Conservation (phyloP, 495 filamentous ascomycete genomes). For the Acidiella bohemica region DNA sequence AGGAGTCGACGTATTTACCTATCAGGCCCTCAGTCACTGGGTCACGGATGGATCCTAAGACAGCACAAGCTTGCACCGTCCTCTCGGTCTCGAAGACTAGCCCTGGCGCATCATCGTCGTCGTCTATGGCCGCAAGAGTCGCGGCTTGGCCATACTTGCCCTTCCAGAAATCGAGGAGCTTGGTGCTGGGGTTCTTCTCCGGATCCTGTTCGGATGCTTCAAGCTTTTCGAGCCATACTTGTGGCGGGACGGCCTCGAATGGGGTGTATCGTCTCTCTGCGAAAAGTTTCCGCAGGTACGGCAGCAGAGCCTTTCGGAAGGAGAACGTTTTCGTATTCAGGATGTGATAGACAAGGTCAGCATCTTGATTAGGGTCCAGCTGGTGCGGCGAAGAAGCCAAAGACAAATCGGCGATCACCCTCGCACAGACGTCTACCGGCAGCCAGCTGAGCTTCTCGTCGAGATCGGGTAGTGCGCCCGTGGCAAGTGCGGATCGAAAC, state of each 20-base stretch:
- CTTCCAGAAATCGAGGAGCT: slow-evolving; percentile 42
- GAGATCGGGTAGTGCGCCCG: slow-evolving; percentile 38
- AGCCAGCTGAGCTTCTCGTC: slow-evolving; percentile 36
- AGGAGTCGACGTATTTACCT: slow-evolving; percentile 4
- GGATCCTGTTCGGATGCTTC: slow-evolving; percentile 32
- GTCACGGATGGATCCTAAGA: background rate
- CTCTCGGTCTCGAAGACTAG: slow-evolving; percentile 5
- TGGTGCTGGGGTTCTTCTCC: slow-evolving; percentile 44
- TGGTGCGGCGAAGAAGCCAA: background rate
- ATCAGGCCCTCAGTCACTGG: slow-evolving; percentile 7
- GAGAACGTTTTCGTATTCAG: slow-evolving; percentile 37
- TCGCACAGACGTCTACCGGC: slow-evolving; percentile 42
- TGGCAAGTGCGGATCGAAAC: slow-evolving; percentile 38
- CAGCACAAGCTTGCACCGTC: slow-evolving; percentile 3
- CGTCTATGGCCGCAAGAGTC: background rate
- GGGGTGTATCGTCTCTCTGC: background rate
- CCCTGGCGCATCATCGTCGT: background rate
- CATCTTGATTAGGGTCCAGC: background rate
- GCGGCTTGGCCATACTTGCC: slow-evolving; percentile 17
- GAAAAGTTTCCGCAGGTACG: slow-evolving; percentile 32
- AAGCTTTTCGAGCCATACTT: slow-evolving; percentile 39
- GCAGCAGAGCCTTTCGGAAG: slow-evolving; percentile 39
- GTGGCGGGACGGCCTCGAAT: slow-evolving; percentile 36
- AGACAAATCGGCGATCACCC: slow-evolving; percentile 36
- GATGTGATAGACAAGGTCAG: slow-evolving; percentile 37